A percentile compares a stretch with the other conserved stretches of the same genome.
These are phyloP conservation scores for Diutina catenulata DNA, from an alignment of 1,139 yeast genomes.

Conservation along the genomic window DNA sequence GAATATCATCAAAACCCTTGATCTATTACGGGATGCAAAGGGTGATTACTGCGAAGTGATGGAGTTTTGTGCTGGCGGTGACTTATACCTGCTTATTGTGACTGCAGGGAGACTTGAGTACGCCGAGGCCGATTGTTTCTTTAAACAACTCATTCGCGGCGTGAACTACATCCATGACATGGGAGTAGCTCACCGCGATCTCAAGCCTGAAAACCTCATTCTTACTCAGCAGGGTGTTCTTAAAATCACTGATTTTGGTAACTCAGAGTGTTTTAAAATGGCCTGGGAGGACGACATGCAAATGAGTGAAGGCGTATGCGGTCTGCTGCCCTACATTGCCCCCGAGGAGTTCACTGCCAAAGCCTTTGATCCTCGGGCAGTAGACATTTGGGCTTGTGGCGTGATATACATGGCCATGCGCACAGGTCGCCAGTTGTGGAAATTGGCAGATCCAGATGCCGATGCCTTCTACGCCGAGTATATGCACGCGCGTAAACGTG, in stretches of 20 bases:
- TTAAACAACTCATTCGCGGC: conserved; percentile 83
- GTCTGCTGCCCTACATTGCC: conserved; percentile 88
- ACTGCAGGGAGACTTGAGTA: conserved; percentile 77
- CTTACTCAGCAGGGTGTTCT: conserved; percentile 69
- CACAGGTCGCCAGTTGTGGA: conserved; percentile 92
- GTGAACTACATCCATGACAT: conserved; percentile 93
- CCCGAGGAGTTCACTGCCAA: conserved; percentile 78
- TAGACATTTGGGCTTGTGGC: conserved; percentile 95
- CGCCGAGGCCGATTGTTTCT: conserved; percentile 89
- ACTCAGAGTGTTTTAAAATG: conserved; percentile 90
- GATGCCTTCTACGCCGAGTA: conserved; percentile 76
- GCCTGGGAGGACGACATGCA: conserved; percentile 93
- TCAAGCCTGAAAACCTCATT: conserved; percentile 86
- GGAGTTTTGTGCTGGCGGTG: conserved; percentile 97
- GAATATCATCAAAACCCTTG: conserved; percentile 72
- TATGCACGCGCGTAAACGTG: conserved; percentile 62
- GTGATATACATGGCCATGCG: conserved; percentile 98
- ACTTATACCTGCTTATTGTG: conserved; percentile 72
- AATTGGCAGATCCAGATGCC: conserved; percentile 57
- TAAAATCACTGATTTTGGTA: conserved; percentile 92
- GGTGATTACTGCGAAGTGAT: conserved; percentile 94
- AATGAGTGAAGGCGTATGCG: conserved; percentile 73
- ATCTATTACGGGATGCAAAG: conserved; percentile 76
- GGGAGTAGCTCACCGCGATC: conserved; percentile 94
- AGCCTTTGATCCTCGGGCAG: conserved; percentile 82